Evolutionary conservation across 2,329 filamentous ascomycete species (phyloP).

Genomic region (Alternaria brassicicola): DNA sequence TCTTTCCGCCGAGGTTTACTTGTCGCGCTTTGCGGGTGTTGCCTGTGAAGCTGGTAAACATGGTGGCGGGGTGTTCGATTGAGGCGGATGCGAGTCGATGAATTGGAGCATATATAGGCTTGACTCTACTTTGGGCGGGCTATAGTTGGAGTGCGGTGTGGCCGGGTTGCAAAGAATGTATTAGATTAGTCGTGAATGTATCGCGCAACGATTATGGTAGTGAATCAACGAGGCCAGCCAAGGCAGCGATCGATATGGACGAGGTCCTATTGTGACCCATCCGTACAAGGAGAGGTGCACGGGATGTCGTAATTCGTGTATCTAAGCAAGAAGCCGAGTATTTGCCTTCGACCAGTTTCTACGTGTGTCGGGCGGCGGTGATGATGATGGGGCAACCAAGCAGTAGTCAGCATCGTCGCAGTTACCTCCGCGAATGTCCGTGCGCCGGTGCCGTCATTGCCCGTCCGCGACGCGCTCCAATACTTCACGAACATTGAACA

Average conservation of each 20-base stretch:
- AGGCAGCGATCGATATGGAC: conserved; percentile 1
- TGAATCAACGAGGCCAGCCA: neutral
- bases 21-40: conserved; percentile 83
- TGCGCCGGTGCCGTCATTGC: conserved; percentile 12
- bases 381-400: conserved; percentile 6
- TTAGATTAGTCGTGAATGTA: conserved; percentile 12
- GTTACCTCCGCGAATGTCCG: conserved; percentile 9
- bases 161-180: neutral
- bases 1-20: conserved; percentile 90
- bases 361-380: conserved; percentile 7
- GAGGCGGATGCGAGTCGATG: neutral
- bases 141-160: too few species aligned
- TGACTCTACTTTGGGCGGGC: neutral
- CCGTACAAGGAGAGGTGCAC: neutral
- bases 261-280: neutral
- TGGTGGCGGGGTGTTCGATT: conserved; percentile 49
- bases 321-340: neutral
- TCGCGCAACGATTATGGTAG: conserved; percentile 2
- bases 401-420: conserved; percentile 15
- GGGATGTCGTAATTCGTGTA: neutral
- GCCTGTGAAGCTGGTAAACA: conserved; percentile 94
- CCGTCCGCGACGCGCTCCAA: neutral
- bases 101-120: neutral
- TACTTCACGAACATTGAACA: neutral
- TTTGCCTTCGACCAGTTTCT: conserved; percentile 13